phyloP scores from a whole-genome alignment of 2,329 filamentous ascomycete genomes.

The Aspergillus niger region DNA sequence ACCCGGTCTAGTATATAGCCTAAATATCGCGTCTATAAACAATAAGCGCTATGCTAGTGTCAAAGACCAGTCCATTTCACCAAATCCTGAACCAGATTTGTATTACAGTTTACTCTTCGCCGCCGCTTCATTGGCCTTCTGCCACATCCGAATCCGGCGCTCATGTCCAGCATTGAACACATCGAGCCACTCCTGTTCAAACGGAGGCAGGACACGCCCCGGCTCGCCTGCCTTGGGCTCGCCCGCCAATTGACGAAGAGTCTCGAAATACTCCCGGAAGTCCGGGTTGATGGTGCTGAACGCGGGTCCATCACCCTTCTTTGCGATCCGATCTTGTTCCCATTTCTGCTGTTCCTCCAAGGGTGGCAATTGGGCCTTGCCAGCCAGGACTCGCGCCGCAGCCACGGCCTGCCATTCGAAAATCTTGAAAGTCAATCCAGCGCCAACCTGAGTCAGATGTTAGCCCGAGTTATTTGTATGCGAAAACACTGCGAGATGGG shows the following conservation, averaged over 20 bases:
- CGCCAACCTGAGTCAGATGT: conserved; percentile 34
- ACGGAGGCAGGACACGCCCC: conserved; percentile 46
- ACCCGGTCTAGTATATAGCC: neutral
- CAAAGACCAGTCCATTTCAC: neutral
- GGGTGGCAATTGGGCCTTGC: conserved; percentile 54
- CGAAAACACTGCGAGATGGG: neutral
- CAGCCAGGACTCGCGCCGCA: conserved; percentile 60
- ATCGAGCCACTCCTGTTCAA: conserved; percentile 45
- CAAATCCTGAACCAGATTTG: too few relatives aligned
- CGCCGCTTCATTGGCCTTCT: conserved; percentile 48
- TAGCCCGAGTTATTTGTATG: conserved; percentile 2
- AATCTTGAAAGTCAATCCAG: conserved; percentile 64
- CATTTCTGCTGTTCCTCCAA: conserved; percentile 54
- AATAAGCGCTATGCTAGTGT: neutral
- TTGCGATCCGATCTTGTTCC: conserved; percentile 58
- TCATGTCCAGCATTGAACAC: conserved; percentile 59
- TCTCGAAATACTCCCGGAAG: conserved; percentile 67
- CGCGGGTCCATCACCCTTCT: conserved; percentile 57
- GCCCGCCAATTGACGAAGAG: conserved; percentile 45
- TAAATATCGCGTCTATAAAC: neutral
- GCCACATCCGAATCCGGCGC: conserved; percentile 61
- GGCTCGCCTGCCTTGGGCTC: conserved; percentile 42
- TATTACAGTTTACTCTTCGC: conserved; percentile 14
- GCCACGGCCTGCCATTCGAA: conserved; percentile 70
- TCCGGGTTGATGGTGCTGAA: conserved; percentile 63